Conservation (phyloP, 1,139 yeast genomes). For the Diutina rugosa region DNA sequence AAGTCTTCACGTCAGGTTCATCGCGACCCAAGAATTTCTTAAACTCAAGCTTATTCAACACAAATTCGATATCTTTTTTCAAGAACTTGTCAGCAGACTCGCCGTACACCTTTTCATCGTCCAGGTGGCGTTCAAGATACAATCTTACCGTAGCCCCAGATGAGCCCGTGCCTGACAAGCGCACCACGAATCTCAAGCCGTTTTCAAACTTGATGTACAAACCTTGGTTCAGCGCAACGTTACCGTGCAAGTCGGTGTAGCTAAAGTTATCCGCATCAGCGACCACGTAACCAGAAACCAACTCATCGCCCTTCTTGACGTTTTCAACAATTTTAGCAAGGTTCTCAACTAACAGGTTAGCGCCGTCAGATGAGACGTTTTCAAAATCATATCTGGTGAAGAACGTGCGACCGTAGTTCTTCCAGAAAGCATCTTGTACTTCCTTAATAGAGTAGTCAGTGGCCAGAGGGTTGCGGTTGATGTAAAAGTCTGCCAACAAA, state of each 20-base stretch:
- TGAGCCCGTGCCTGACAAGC: slow-evolving; percentile 96
- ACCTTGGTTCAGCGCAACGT: slow-evolving; percentile 87
- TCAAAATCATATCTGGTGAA: slow-evolving; percentile 95
- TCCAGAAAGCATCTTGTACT: slow-evolving; percentile 84
- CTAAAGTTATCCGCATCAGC: slow-evolving; percentile 78
- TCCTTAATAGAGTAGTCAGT: slow-evolving; percentile 54
- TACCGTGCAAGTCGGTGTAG: slow-evolving; percentile 91
- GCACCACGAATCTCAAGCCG: slow-evolving; percentile 79
- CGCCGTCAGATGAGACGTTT: slow-evolving; percentile 66
- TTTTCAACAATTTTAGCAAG: slow-evolving; percentile 28
- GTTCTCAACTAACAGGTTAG: slow-evolving; percentile 50
- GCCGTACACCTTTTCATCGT: slow-evolving; percentile 38
- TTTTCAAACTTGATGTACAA: slow-evolving; percentile 68
- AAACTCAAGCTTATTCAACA: slow-evolving; percentile 59
- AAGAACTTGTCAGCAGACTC: slow-evolving; percentile 60
- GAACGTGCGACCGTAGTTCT: slow-evolving; percentile 90
- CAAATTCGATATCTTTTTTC: slow-evolving; percentile 44
- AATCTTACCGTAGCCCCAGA: slow-evolving; percentile 95
- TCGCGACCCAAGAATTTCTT: slow-evolving; percentile 68
- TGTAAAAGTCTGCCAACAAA: slow-evolving; percentile 70
- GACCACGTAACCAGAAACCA: slow-evolving; percentile 37
- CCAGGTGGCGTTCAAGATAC: slow-evolving; percentile 75
- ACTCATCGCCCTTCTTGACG: slow-evolving; percentile 28
- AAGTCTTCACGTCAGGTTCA: slow-evolving; percentile 84
- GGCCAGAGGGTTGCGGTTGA: slow-evolving; percentile 34